Evolutionary conservation across 371 early-diverging fungal species (phyloP), one percentile per base, ranked within the genome.

Genomic region (Rhizopus stolonifer): DNA sequence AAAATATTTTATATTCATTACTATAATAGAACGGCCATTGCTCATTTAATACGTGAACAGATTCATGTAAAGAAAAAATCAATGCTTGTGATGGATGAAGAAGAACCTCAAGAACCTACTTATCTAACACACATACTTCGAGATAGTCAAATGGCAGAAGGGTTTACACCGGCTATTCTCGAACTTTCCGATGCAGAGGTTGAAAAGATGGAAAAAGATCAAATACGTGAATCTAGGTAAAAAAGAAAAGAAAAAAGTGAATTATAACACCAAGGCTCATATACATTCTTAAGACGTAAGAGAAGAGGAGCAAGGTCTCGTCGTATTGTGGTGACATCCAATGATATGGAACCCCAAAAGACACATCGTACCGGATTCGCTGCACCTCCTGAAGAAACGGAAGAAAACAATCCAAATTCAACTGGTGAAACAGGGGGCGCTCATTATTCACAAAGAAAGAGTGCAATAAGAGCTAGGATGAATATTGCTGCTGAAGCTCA

Each of bases 41-140:
- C 95, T 1, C 95, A 96, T 56, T 82, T 89, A 0, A 93, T 95
- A 18, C 86, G 95, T 13, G 98, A 97, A 65, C 98, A 97, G 77
- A 78, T 93, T 1, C 86, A 92, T 57, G 81, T 80, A 4, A 89
- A 85, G 61, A 77, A 83, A 15, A 93, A 93, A 65, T 88, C 94
- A 3, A 69, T 95, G 23, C 67, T 89, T 19, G 68, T 94, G 23
- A 76, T 89, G 3, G 46, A 21, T 11, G 42, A 42, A 21, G 42
- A 42, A 7, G 42, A 21, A 21, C 36, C 29, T 29, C 42, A 42
- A 21, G 42, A 42, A 42, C 42, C 42, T 5, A 21, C 10, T 7
- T 21, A 42, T 9, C 3, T 93, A 0, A 53, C 67, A 6, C 49
- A 54, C 2, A 72, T 71, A 13, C 38, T 82, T 15, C 79, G 88